These are phyloP conservation scores for Cladosporium sp. DNA, from an alignment of 2,329 filamentous ascomycete genomes.

Conservation along the genomic window DNA sequence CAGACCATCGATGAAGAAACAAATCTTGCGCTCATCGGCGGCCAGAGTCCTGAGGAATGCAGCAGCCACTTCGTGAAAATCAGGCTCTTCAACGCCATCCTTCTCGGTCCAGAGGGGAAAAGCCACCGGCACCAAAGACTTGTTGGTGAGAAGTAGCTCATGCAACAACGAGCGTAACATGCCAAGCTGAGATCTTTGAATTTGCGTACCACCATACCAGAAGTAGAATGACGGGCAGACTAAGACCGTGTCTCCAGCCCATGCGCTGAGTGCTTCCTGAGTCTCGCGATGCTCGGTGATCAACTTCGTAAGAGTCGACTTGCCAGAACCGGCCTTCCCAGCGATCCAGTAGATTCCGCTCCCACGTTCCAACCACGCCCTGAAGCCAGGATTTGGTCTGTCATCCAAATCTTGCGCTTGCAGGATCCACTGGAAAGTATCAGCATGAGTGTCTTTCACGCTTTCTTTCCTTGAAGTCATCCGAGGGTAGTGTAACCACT, in stretches of 20 bases:
- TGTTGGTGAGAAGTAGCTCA: background rate
- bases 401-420: background rate
- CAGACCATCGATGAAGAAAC: background rate
- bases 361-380: background rate
- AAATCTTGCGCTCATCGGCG: background rate
- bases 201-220: background rate
- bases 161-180: background rate
- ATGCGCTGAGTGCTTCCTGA: background rate
- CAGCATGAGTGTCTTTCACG: background rate
- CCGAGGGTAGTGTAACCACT: background rate
- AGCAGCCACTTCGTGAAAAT: background rate
- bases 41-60: background rate
- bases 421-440: background rate
- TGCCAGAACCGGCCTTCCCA: constrained; percentile 22
- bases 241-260: background rate
- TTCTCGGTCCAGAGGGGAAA: background rate
- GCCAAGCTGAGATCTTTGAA: background rate
- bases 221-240: background rate
- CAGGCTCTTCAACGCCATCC: background rate
- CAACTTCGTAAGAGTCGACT: constrained; percentile 22
- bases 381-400: background rate
- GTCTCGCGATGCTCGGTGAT: background rate
- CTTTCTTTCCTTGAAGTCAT: background rate
- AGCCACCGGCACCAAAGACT: background rate
- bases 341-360: constrained; percentile 21